phyloP scores from a whole-genome alignment of 2,329 filamentous ascomycete genomes.

The Raffaelea ambrosiae region DNA sequence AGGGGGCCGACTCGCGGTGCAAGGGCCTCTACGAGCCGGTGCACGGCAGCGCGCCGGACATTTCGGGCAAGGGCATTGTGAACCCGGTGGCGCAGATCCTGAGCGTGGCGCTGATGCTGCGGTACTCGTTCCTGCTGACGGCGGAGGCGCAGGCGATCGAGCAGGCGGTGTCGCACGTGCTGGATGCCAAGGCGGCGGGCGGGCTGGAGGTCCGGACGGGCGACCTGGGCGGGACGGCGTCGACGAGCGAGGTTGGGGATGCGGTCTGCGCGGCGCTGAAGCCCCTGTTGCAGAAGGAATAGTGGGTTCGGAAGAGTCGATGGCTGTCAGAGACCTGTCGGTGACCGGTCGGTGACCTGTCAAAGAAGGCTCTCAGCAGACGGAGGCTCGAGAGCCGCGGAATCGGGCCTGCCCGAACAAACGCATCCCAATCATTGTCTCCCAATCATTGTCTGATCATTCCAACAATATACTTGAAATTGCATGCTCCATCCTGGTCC shows the following conservation, averaged over 20 bases:
- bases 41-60: slow-evolving; percentile 66
- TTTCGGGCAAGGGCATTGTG: slow-evolving; percentile 61
- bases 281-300: slow-evolving; percentile 1
- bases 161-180: slow-evolving; percentile 38
- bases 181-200: slow-evolving; percentile 8
- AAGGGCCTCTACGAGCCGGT: slow-evolving; percentile 75
- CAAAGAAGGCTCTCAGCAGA: too few species aligned
- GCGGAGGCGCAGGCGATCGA: slow-evolving; percentile 57
- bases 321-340: too few species aligned
- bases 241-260: slow-evolving; percentile 13
- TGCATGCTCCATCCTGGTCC: too few species aligned
- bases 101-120: slow-evolving; percentile 65
- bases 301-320: neutral
- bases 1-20: slow-evolving; percentile 23
- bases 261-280: slow-evolving; percentile 10
- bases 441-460: too few species aligned
- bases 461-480: too few species aligned
- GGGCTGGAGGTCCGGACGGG: slow-evolving; percentile 38
- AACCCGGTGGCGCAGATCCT: slow-evolving; percentile 67
- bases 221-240: slow-evolving; percentile 14
- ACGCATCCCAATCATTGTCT: too few species aligned
- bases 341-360: too few species aligned
- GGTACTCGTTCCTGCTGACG: slow-evolving; percentile 58
- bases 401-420: too few species aligned
- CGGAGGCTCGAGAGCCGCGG: too few species aligned